A percentile compares a stretch with the other conserved stretches of the same genome.
Evolutionary conservation across 2,329 filamentous ascomycete genomes (phyloP).

Genomic region (Aspergillus sp.): DNA sequence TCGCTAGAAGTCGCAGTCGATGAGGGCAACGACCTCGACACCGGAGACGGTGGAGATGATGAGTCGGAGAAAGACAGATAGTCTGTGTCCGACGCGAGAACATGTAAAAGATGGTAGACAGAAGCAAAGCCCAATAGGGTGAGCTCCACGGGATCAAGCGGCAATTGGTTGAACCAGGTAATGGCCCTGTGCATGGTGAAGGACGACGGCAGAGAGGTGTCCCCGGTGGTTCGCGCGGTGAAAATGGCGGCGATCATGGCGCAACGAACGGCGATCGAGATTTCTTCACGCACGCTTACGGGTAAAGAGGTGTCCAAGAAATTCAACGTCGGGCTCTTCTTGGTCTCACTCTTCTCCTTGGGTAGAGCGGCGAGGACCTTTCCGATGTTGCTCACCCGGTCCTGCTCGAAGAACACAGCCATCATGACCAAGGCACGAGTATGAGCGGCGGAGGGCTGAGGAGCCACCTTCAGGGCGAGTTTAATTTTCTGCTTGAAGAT

Average conservation of each 20-base stretch:
- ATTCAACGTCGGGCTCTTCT: slow-evolving; percentile 35
- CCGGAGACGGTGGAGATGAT: slow-evolving; percentile 26
- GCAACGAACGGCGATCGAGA: slow-evolving; percentile 57
- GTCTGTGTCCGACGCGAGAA: slow-evolving; percentile 41
- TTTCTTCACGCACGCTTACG: slow-evolving; percentile 49
- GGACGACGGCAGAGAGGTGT: slow-evolving; percentile 31
- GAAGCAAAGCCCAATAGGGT: slow-evolving; percentile 43
- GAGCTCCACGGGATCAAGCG: slow-evolving; percentile 43
- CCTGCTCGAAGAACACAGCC: slow-evolving; percentile 56
- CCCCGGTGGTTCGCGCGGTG: slow-evolving; percentile 34
- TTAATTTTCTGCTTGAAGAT: slow-evolving; percentile 57
- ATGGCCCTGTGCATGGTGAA: slow-evolving; percentile 42
- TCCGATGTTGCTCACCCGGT: slow-evolving; percentile 52
- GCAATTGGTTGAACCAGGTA: slow-evolving; percentile 42
- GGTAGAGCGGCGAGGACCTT: slow-evolving; percentile 56
- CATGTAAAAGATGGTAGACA: slow-evolving; percentile 42
- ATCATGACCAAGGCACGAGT: slow-evolving; percentile 59
- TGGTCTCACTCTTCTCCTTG: slow-evolving; percentile 30
- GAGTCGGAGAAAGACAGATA: slow-evolving; percentile 36
- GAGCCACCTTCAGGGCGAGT: slow-evolving; percentile 70
- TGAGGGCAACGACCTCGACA: slow-evolving; percentile 21
- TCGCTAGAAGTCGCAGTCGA: slow-evolving; percentile 24
- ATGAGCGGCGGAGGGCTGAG: slow-evolving; percentile 71
- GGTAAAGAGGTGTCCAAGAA: slow-evolving; percentile 57
- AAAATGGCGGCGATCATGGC: slow-evolving; percentile 58